A percentile compares a stretch with the other conserved stretches of the same genome.
Conservation (phyloP, 2,329 filamentous ascomycete genomes). For the Colletotrichum brevisporum region DNA sequence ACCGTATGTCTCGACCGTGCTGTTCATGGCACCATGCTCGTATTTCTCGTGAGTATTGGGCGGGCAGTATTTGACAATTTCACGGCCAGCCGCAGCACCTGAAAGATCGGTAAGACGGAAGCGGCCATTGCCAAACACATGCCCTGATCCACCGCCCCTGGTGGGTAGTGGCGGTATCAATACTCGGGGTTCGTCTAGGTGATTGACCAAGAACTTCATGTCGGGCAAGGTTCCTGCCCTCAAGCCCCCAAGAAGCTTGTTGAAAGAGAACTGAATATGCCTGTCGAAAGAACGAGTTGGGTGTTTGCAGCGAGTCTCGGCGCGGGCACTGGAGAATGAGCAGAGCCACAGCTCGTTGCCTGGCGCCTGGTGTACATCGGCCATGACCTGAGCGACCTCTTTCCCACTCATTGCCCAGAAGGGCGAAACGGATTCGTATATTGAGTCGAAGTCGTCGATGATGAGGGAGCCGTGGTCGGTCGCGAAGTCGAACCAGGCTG, state of each 20-base stretch:
- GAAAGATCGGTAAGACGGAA: neutral
- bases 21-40: neutral
- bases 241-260: constrained; percentile 47
- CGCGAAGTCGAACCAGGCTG: constrained; percentile 61
- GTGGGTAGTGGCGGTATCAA: constrained; percentile 46
- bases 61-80: constrained; percentile 44
- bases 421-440: constrained; percentile 56
- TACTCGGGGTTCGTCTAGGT: constrained; percentile 63
- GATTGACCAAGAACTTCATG: constrained; percentile 60
- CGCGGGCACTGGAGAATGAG: constrained; percentile 44
- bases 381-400: constrained; percentile 49
- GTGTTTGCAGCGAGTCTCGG: constrained; percentile 52
- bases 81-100: neutral
- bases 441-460: constrained; percentile 66
- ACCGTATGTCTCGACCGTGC: constrained; percentile 43
- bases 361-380: constrained; percentile 41
- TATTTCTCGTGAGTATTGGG: neutral
- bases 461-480: constrained; percentile 55
- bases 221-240: constrained; percentile 49
- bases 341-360: constrained; percentile 57
- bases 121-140: neutral
- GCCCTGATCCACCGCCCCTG: neutral
- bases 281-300: constrained; percentile 50
- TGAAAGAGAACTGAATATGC: constrained; percentile 50
- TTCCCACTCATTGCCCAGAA: constrained; percentile 56